Evolutionary conservation across 129 eudicot species (phyloP), one percentile per base, ranked within the genome.

Genomic region (Erigeron canadensis): DNA sequence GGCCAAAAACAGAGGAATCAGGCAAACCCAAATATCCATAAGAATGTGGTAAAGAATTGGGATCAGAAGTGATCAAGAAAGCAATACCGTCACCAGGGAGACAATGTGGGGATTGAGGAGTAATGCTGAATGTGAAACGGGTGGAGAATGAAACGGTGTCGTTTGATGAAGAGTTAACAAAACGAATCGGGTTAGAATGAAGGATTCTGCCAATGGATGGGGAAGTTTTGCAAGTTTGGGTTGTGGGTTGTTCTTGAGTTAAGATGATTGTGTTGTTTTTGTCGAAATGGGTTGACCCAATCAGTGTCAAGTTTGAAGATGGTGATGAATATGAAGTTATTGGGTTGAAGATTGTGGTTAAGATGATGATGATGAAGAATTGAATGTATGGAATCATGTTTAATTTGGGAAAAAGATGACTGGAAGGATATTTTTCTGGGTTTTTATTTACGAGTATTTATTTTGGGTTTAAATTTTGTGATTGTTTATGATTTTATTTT

Each of bases 31-130:
- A 47, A 44, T 62, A 74, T 15, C 89, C 89, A 22, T 82, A 74
- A 15, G 69, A 34, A 18, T 55, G 69, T 7, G 79, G 80, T 8
- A 80, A 45, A 15, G 84, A 75, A 17, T 56, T 71, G 11, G 60
- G 67, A 53, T 76, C 71, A 1, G 88, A 82, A 46, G 86, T 75
- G 77, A 88, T 78, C 57, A 88, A 63, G 74, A 88, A 88, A 6
- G 86, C 84, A 37, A 88, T 28, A 0, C 95, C 95, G 21, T 85
- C 95, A 21, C 95, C 95, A 42, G 72, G 46, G 45, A 82, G 75
- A 75, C 87, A 87, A 6, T 82, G 71, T 46, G 81, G 68, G n/a
- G 61, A 22, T 18, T 80, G 73, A 4, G 79, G 73, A 50, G 37
- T 34, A 57, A 85, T 77, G 37, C 65, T 67, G 84, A 85, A 85